Conservation (phyloP, 305 asterid species). For the Fraxinus paxiana region DNA sequence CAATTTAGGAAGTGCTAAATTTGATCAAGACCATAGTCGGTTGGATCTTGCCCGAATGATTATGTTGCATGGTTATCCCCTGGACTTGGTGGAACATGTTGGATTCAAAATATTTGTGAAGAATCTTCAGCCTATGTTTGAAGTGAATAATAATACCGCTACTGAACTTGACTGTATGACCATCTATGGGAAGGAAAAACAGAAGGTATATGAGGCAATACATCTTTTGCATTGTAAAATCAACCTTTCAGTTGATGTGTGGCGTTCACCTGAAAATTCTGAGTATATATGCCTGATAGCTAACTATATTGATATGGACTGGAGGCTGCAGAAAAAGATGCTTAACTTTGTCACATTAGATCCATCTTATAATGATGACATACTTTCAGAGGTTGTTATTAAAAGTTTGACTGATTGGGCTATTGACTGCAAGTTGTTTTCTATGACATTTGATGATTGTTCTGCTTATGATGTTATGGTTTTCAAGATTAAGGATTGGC, state of each 20-base stretch:
- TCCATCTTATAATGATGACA: conserved; percentile 61
- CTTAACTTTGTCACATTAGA: conserved; percentile 66
- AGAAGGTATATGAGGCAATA: conserved; percentile 55
- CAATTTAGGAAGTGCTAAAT: conserved; percentile 61
- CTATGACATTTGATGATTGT: conserved; percentile 80
- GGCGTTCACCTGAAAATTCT: conserved; percentile 63
- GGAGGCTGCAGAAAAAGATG: conserved; percentile 84
- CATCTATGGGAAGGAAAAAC: conserved; percentile 66
- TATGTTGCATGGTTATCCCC: conserved; percentile 87
- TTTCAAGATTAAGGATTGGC: conserved; percentile 68
- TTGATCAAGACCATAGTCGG: conserved; percentile 78
- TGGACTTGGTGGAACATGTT: conserved; percentile 76
- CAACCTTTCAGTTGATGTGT: conserved; percentile 66
- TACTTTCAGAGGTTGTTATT: conserved; percentile 61
- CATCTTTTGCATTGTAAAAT: conserved; percentile 69
- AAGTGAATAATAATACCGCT: conserved; percentile 46
- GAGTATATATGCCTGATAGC: conserved; percentile 71
- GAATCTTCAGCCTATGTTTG: conserved; percentile 89
- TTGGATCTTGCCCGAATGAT: conserved; percentile 94
- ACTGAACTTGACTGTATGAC: conserved; percentile 71
- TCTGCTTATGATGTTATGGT: conserved; percentile 56
- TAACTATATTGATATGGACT: conserved; percentile 62
- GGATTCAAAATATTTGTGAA: conserved; percentile 78
- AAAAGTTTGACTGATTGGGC: conserved; percentile 77
- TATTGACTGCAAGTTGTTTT: conserved; percentile 71